A percentile compares a stretch with the other conserved stretches of the same genome.
phyloP scores from a whole-genome alignment of 352 stramenopile genomes.

The Hyaloperonospora arabidopsidis region DNA sequence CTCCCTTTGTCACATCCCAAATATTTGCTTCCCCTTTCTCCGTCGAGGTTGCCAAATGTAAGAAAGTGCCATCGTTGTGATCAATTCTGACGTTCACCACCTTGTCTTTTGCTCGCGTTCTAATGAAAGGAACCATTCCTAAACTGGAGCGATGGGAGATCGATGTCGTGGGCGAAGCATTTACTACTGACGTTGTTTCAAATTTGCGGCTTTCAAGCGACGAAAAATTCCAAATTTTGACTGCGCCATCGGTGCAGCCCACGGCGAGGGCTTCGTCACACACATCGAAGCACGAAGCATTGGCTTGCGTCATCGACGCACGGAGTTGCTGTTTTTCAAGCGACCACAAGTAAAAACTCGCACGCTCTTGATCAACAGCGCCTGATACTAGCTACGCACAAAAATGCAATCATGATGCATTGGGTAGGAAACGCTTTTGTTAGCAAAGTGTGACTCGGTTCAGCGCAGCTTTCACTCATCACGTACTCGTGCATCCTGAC shows the following conservation, averaged over 20 bases:
- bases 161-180: constrained; percentile 48
- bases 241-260: constrained; percentile 62
- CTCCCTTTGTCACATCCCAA: constrained; percentile 82
- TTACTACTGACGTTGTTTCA: constrained; percentile 42
- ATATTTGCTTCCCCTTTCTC: constrained; percentile 84
- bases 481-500: constrained; percentile 55
- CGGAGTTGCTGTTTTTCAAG: constrained; percentile 59
- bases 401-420: constrained; percentile 6
- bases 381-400: constrained; percentile 60
- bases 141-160: constrained; percentile 74
- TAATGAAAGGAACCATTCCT: constrained; percentile 80
- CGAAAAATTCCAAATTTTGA: constrained; percentile 81
- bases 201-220: constrained; percentile 45
- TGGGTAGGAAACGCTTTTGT: background rate
- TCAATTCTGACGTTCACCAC: constrained; percentile 75
- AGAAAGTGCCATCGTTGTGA: constrained; percentile 68
- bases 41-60: constrained; percentile 76
- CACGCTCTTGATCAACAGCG: constrained; percentile 57
- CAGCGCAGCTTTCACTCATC: background rate
- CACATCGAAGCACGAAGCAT: constrained; percentile 66
- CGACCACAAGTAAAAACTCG: constrained; percentile 82
- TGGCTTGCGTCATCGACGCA: constrained; percentile 56
- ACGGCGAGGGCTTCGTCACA: constrained; percentile 77
- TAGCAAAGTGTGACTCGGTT: background rate
- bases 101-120: constrained; percentile 69